Base-by-base conservation (phyloP, 1,139 yeast genomes). In the Torulaspora pretoriensis region DNA sequence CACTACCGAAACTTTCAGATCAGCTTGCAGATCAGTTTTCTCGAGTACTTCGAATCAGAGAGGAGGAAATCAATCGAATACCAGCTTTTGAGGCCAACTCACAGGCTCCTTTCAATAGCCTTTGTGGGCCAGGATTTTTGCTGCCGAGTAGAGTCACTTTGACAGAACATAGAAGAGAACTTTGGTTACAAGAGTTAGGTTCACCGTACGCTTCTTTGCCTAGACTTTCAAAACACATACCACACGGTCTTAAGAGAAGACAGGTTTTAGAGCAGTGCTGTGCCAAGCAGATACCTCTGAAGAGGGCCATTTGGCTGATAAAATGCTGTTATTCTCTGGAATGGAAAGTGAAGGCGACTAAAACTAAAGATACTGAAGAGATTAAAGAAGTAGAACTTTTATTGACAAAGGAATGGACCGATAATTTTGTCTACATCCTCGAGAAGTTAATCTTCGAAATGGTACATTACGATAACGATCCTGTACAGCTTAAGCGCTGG, bases 341-440 rank as follows among this genome's bases (percentile, higher is more conserved):
- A 59, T 75, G 85, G 45, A 67, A 89, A 29, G 78, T 84, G 3
- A 65, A 87, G 38, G 75, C 80, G 46, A 71, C 87, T 43, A 84
- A 81, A 49, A 68, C 71, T 25, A 52, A 38, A 14, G 42, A 52
- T 9, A 53, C 60, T 5, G 61, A 59, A 2, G 42, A 38, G 10
- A 56, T 52, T 19, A 41, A 35, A 10, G 47, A 43, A 14, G 68
- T 79, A 12, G 85, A 81, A 50, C 63, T 69, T 14, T 81, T 76
- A 43, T 82, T 96, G 87, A 68, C 83, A 8, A 81, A 80, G 48
- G 96, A 88, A 60, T 89, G 97, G 97, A 85, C 96, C 0, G 87
- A 63, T 24, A 56, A 55, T 28, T 58, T 57, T 43, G 59, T 57
- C 9, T 52, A 46, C 30, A 56, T 56, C 5, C 38, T 62, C 31